Conservation (phyloP, 23 red algal genomes). For the Gracilaria domingensis region DNA sequence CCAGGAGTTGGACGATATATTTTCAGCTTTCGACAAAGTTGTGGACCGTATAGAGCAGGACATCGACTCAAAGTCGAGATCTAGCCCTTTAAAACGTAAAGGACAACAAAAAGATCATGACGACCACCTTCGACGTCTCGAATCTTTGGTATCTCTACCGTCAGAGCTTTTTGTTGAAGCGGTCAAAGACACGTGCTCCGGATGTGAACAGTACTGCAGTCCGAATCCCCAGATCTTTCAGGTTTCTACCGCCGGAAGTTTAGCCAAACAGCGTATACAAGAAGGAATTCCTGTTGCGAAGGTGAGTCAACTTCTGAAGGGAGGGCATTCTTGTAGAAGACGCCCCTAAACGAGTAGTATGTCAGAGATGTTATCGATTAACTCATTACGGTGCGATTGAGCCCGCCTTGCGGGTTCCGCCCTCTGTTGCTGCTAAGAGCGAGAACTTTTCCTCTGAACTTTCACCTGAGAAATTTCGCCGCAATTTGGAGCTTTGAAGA, state of each 20-base stretch:
- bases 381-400: slow-evolving; percentile 76
- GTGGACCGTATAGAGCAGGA: slow-evolving; percentile 17
- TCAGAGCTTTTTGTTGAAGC: slow-evolving; percentile 47
- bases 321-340: background rate
- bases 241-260: slow-evolving; percentile 42
- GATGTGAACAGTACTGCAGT: slow-evolving; percentile 61
- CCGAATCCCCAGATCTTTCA: slow-evolving; percentile 16
- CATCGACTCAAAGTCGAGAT: background rate
- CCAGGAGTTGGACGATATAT: background rate
- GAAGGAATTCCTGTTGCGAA: background rate
- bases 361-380: slow-evolving; percentile 83
- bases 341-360: slow-evolving; percentile 37
- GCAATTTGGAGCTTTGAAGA: slow-evolving; percentile 54
- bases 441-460: slow-evolving; percentile 31
- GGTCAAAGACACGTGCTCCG: slow-evolving; percentile 36
- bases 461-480: slow-evolving; percentile 78
- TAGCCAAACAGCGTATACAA: slow-evolving; percentile 24
- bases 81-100: too few species aligned
- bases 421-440: background rate
- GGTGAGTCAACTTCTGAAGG: slow-evolving; percentile 11
- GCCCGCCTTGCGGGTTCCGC: slow-evolving; percentile 44
- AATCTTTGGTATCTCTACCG: slow-evolving; percentile 54
- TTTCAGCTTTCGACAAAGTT: slow-evolving; percentile 4
- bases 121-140: slow-evolving; percentile 42
- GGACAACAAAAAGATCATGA: background rate